Evolutionary conservation across 192 early-diverging fungal genomes (phyloP), one percentile per base, ranked within the genome.

Genomic region (Martensiomyces pterosporus): DNA sequence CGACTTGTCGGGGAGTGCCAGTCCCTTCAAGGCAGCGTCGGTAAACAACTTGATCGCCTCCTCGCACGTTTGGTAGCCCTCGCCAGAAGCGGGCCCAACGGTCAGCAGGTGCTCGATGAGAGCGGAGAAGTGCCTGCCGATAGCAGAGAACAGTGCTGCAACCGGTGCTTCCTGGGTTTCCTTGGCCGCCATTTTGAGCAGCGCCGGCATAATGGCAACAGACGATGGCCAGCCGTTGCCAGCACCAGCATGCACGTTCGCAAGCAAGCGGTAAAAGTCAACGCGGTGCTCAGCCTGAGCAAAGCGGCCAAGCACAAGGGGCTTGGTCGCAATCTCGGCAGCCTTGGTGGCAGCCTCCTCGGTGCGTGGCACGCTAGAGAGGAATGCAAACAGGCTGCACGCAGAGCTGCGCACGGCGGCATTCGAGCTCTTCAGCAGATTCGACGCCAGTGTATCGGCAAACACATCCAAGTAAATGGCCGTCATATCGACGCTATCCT

Each of bases 91-190:
- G 27, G 19, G 17, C 5, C 21, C 39, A 16, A 26, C 24, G 29
- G 43, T 24, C 10, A 18, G 22, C 34, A 65, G 47, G 7, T 52
- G 37, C 43, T 43, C 26, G 34, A 66, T 49, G 79, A 72, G 23
- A 79, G 79, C 14, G 60, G 74, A 16, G 43, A 52, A 12, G 72
- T 90, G 89, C 34, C 49, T 40, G 7, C 78, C 76, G 19, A 84
- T 55, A 8, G 82, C 81, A 15, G 78, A 49, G 19, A 92, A 81
- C 38, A 83, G 75, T 43, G 78, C 65, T 2, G 64, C 39, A 9
- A 86, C 73, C n/a, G 80, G 81, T 14, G 60, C 57, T 43, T 92
- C 92, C 39, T 87, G 82, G 10, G 81, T 77, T 60, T 95, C 92
- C 64, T 92, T 93, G 18, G 63, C 53, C 9, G 79, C 52, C 66